Conservation (phyloP, 2,329 filamentous ascomycete species). For the Colletotrichum cereale region DNA sequence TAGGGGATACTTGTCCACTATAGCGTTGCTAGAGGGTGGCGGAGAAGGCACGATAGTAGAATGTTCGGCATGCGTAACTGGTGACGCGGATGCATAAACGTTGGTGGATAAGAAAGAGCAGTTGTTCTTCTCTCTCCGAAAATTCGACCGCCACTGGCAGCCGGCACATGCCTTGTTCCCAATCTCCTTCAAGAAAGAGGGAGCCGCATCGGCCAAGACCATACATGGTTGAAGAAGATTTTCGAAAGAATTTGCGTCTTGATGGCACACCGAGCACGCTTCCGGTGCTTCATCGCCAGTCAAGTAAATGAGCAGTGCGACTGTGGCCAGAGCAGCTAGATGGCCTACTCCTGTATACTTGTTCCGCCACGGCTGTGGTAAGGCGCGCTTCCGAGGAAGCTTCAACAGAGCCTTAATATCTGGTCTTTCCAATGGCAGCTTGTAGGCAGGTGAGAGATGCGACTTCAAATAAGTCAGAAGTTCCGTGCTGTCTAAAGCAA, state of each 20-base stretch:
- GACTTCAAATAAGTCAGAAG: conserved; percentile 2
- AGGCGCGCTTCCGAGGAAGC: conserved; percentile 12
- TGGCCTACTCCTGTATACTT: conserved; percentile 17
- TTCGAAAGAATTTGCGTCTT: background rate
- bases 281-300: conserved; percentile 22
- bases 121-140: conserved; percentile 43
- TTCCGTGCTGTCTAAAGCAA: background rate
- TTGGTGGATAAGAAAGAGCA: conserved; percentile 44
- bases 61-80: background rate
- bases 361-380: conserved; percentile 11
- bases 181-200: conserved; percentile 35
- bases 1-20: background rate
- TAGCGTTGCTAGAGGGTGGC: background rate
- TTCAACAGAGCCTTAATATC: conserved; percentile 32
- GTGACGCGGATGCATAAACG: background rate
- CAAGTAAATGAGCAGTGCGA: conserved; percentile 35
- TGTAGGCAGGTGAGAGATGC: conserved; percentile 9
- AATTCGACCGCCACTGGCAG: conserved; percentile 48
- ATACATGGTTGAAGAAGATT: conserved; percentile 44
- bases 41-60: background rate
- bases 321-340: background rate
- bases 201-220: conserved; percentile 43
- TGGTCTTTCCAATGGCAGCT: conserved; percentile 24
- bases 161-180: conserved; percentile 47
- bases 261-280: conserved; percentile 14